Evolutionary conservation across 2,329 filamentous ascomycete genomes (phyloP), one percentile per base, ranked within the genome.

Genomic region (Fusarium praegraminearum): DNA sequence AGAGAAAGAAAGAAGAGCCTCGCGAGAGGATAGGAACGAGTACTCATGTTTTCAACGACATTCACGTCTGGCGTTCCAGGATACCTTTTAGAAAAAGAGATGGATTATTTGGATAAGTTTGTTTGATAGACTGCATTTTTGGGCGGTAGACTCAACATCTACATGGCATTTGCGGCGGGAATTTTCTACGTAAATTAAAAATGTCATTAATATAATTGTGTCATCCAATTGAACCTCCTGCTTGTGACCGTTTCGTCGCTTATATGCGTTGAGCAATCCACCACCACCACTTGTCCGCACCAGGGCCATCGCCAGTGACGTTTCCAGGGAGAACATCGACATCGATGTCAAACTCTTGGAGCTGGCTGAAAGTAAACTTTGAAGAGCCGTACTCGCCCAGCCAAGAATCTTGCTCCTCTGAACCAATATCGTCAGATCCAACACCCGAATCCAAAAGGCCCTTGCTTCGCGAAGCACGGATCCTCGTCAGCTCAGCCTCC

Each of bases 231-330:
- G 20, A 45, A 35, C 15, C 28, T 36, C 20, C 43, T 20, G 20
- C 18, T 30, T 15, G 38, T 45, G 28, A 44, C 32, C n/a, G 20
- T 38, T 15, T 30, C 11, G 7, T 22, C 5, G 8, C 24, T 63
- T 65, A 75, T 67, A 73, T 51, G 28, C 90, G 89, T 76, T 90
- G 86, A 3, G 90, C 93, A 76, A 98, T 90, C 95, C 95, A 98
- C 74, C 88, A 87, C 88, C 94, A 97, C 94, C 95, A 98, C 78
- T 88, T 90, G 59, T 91, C 89, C 33, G 93, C 89, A 28, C 90
- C 91, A n/a, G 90, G 85, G 12, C 87, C 90, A 56, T 91, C 87
- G 76, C 78, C 87, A 78, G 78, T 82, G 66, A 91, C 89, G 79
- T 89, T 94, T 12, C 94, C 95, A 1, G 92, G 91, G 16, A 91